Conservation (phyloP, 306 rosid genomes). For the Dryas drummondii region DNA sequence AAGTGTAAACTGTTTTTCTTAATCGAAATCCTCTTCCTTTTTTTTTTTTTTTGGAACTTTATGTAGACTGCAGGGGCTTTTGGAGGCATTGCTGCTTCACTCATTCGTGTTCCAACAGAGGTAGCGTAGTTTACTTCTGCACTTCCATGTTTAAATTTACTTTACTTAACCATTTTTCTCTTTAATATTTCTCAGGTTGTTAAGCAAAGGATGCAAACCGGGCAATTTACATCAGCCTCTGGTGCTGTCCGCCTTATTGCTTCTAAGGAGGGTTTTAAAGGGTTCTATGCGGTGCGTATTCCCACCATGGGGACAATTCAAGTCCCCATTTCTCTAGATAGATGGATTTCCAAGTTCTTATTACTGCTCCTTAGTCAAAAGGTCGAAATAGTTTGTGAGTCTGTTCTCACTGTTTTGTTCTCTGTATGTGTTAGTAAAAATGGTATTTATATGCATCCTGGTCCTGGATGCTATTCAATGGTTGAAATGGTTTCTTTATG, state of each 20-base stretch:
- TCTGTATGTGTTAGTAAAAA: neutral
- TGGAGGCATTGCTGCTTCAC: constrained; percentile 93
- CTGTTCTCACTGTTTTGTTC: neutral
- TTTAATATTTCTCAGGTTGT: constrained; percentile 63
- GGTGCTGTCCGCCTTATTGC: constrained; percentile 79
- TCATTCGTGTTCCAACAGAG: constrained; percentile 98
- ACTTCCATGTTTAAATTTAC: constrained; percentile 15
- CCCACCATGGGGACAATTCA: neutral
- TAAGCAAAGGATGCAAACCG: constrained; percentile 97
- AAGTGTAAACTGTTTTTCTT: neutral
- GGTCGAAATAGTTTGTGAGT: neutral
- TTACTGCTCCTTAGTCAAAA: neutral
- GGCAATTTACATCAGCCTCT: constrained; percentile 83
- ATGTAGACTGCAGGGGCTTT: constrained; percentile 90
- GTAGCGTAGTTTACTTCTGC: constrained; percentile 38
- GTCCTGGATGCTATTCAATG: no score
- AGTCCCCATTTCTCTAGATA: neutral
- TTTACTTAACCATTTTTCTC: constrained; percentile 24
- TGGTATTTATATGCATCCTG: no score
- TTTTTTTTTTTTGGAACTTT: constrained; percentile 5
- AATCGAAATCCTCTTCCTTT: neutral
- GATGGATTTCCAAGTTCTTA: neutral
- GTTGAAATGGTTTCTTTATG: neutral
- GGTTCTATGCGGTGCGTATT: constrained; percentile 77
- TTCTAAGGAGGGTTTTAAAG: constrained; percentile 74